phyloP scores from a whole-genome alignment of 1,284 basidiomycete species.

The Pseudozyma sp. region DNA sequence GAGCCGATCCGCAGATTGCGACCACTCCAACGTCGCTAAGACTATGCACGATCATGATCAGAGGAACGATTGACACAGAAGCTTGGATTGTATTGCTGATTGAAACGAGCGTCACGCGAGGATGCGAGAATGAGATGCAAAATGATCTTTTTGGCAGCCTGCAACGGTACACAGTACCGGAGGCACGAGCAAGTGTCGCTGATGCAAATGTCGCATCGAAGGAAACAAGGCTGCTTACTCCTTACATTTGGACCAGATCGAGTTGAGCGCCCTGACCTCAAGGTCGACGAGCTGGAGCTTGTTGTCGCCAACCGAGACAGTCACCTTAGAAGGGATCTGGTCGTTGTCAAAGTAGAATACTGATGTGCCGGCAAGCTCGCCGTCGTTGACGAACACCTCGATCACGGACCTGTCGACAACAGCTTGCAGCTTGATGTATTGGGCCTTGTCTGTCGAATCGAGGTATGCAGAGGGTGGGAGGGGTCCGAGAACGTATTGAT shows the following conservation, averaged over 20 bases:
- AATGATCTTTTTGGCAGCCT: too few relatives aligned
- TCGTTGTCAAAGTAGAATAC: slow-evolving; percentile 57
- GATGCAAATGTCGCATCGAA: background rate
- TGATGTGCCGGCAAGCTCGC: slow-evolving; percentile 47
- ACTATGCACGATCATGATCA: too few relatives aligned
- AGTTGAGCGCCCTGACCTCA: slow-evolving; percentile 42
- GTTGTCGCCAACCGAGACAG: slow-evolving; percentile 48
- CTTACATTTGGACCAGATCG: slow-evolving; percentile 46
- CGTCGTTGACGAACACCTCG: slow-evolving; percentile 67
- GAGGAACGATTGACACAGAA: too few relatives aligned
- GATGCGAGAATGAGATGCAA: too few relatives aligned
- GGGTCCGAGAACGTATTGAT: slow-evolving; percentile 35
- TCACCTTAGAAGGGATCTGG: slow-evolving; percentile 33
- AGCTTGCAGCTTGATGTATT: slow-evolving; percentile 45
- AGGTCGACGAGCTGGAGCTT: slow-evolving; percentile 37
- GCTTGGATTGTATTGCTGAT: too few relatives aligned
- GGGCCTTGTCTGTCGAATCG: slow-evolving; percentile 19
- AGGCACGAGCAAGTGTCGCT: background rate
- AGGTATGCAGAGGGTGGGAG: slow-evolving; percentile 27
- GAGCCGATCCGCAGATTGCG: too few relatives aligned
- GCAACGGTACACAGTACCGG: too few relatives aligned
- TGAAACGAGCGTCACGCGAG: too few relatives aligned
- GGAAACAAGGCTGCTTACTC: background rate
- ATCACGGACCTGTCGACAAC: slow-evolving; percentile 66
- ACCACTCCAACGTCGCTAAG: too few relatives aligned